A percentile compares a stretch with the other conserved stretches of the same genome.
These are phyloP conservation scores for Graphilbum ipis-grandicollis DNA, from an alignment of 2,329 filamentous ascomycete genomes.

Conservation along the genomic window DNA sequence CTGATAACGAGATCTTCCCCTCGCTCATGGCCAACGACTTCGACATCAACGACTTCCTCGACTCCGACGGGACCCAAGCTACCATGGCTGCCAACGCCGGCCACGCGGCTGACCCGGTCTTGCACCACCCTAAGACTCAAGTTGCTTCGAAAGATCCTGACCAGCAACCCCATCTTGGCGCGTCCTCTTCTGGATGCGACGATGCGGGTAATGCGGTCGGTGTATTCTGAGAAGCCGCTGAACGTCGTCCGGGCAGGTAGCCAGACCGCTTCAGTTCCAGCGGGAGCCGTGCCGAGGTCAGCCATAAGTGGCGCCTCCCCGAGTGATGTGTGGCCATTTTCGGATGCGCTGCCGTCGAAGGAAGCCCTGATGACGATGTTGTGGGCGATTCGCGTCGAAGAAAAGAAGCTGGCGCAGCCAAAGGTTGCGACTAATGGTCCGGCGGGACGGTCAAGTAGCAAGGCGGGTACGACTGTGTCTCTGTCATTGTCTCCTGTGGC, in stretches of 20 bases:
- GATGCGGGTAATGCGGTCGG: constrained; percentile 56
- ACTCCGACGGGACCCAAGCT: constrained; percentile 24
- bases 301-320: constrained; percentile 10
- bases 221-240: constrained; percentile 33
- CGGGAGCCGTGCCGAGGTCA: constrained; percentile 13
- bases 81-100: constrained; percentile 17
- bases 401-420: constrained; percentile 19
- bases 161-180: constrained; percentile 59
- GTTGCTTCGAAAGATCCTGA: constrained; percentile 47
- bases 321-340: constrained; percentile 16
- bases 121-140: constrained; percentile 42
- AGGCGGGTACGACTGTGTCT: no score
- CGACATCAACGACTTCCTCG: constrained; percentile 38
- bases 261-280: constrained; percentile 13
- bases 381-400: constrained; percentile 27
- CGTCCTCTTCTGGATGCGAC: constrained; percentile 59
- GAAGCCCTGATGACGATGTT: constrained; percentile 30
- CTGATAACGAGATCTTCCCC: constrained; percentile 37
- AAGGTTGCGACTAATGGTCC: no score
- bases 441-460: no score
- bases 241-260: constrained; percentile 25
- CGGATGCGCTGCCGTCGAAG: constrained; percentile 24
- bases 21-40: constrained; percentile 20
- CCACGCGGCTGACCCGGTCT: constrained; percentile 31
- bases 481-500: neutral